Evolutionary conservation across 2,329 filamentous ascomycete species (phyloP).

Genomic region (Dothideomycetes sp.): DNA sequence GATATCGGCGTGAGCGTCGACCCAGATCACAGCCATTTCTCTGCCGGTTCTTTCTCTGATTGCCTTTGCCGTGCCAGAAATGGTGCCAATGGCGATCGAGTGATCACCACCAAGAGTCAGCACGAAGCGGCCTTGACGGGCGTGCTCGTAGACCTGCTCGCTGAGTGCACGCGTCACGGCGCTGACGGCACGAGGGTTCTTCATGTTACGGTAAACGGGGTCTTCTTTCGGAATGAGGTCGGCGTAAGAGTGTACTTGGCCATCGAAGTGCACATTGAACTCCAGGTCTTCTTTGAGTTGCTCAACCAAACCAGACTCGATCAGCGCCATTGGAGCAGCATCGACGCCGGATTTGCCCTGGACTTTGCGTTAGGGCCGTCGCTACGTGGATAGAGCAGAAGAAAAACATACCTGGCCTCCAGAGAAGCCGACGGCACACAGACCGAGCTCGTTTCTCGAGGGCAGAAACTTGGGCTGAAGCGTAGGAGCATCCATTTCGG

Average conservation of each 20-base stretch:
- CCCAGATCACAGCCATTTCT: slow-evolving; percentile 95
- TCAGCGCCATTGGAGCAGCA: slow-evolving; percentile 78
- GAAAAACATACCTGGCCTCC: slow-evolving; percentile 68
- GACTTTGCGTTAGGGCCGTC: slow-evolving; percentile 3
- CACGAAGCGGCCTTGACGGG: slow-evolving; percentile 72
- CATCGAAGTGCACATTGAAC: slow-evolving; percentile 80
- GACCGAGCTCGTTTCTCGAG: slow-evolving; percentile 68
- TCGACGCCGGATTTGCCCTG: slow-evolving; percentile 89
- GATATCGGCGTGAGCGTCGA: slow-evolving; percentile 96
- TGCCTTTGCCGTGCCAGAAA: slow-evolving; percentile 79
- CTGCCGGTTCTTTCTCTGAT: slow-evolving; percentile 70
- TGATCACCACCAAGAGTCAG: slow-evolving; percentile 94
- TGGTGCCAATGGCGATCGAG: slow-evolving; percentile 88
- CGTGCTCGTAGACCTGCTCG: slow-evolving; percentile 80
- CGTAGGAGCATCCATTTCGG: slow-evolving; percentile 41
- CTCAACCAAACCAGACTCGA: slow-evolving; percentile 74
- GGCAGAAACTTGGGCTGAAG: slow-evolving; percentile 68
- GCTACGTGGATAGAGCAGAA: not conserved
- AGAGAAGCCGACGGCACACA: slow-evolving; percentile 93
- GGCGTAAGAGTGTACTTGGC: slow-evolving; percentile 70
- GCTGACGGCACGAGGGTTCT: slow-evolving; percentile 79
- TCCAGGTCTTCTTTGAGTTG: slow-evolving; percentile 78
- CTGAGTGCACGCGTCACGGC: slow-evolving; percentile 73
- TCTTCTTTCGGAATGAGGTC: slow-evolving; percentile 63
- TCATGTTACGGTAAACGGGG: slow-evolving; percentile 82